A percentile compares a stretch with the other conserved stretches of the same genome.
These are phyloP conservation scores for Flaveria linearis DNA, from an alignment of 129 eudicot genomes.

Conservation along the genomic window DNA sequence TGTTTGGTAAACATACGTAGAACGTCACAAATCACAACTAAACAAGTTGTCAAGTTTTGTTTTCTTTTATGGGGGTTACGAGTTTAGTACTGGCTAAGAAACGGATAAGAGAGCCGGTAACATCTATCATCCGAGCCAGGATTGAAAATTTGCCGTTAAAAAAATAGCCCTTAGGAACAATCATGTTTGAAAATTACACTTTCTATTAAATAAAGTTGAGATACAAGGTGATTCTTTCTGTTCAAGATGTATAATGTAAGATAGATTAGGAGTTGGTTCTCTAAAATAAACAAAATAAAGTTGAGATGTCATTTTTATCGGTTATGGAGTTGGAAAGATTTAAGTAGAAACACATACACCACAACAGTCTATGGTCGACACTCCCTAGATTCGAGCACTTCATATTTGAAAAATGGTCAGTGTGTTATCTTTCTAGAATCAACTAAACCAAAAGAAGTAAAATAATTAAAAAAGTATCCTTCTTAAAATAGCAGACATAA, in stretches of 20 bases:
- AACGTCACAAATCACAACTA: neutral
- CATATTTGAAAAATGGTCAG: neutral
- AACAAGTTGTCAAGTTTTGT: too few relatives aligned
- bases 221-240: neutral
- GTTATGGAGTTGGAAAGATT: neutral
- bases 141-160: too few relatives aligned
- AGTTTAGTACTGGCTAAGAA: too few relatives aligned
- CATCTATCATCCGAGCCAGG: too few relatives aligned
- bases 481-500: neutral
- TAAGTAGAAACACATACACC: neutral
- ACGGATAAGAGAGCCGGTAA: too few relatives aligned
- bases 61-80: too few relatives aligned
- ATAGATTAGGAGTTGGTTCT: too few relatives aligned
- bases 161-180: neutral
- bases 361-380: neutral
- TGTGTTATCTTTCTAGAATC: neutral
- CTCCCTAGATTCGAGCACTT: neutral
- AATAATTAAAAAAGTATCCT: neutral
- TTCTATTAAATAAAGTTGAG: neutral
- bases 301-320: too few relatives aligned
- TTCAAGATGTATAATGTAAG: too few relatives aligned
- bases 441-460: neutral
- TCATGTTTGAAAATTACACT: neutral
- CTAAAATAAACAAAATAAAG: too few relatives aligned
- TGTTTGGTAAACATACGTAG: neutral